Base-by-base conservation (phyloP, 371 early-diverging fungal genomes). In the Mucor ambiguus region DNA sequence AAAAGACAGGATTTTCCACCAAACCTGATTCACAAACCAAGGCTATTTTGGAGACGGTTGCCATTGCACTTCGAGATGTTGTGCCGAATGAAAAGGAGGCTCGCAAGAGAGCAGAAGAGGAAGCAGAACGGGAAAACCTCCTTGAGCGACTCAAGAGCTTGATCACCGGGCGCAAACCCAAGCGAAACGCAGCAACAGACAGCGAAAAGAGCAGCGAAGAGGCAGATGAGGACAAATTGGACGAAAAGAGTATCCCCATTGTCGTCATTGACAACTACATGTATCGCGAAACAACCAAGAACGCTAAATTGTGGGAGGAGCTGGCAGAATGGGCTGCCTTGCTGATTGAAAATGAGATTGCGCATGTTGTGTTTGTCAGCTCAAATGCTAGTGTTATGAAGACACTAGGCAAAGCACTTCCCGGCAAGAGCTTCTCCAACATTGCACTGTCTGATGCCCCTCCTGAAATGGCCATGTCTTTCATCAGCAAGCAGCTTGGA, bases 341-440 rank as follows among this genome's bases (percentile, higher is more conserved):
- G 6, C 68, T 93, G 38, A 90, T 90, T 16, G 92, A 93, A 72
- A 89, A 88, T 18, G 88, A 87, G 43, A 75, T 94, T 58, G 96
- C 96, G 1, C 95, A 98, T 75, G 95, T 96, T n/a, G 83, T 98
- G 16, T 92, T 96, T 73, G 87, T 95, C 3, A 90, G 88, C 60
- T 88, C 90, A 63, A 93, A 91, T 76, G 90, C 92, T 37, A 82
- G 84, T 37, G 90, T 90, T 0, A 70, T 83, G 63, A 93, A 92
- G 68, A 81, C 82, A 1, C 68, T 96, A 4, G 87, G 88, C 55
- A 89, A 86, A 82, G 94, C 91, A 0, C 80, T 94, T 59, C 92
- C 94, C 22, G 90, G 88, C 61, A 88, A 86, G 67, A 87, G 93
- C 0, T 85, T 95, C 63, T 92, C 93, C 48, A 80, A 78, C 44